Conservation (phyloP, 345 rosid genomes). For the Aurinia saxatilis region DNA sequence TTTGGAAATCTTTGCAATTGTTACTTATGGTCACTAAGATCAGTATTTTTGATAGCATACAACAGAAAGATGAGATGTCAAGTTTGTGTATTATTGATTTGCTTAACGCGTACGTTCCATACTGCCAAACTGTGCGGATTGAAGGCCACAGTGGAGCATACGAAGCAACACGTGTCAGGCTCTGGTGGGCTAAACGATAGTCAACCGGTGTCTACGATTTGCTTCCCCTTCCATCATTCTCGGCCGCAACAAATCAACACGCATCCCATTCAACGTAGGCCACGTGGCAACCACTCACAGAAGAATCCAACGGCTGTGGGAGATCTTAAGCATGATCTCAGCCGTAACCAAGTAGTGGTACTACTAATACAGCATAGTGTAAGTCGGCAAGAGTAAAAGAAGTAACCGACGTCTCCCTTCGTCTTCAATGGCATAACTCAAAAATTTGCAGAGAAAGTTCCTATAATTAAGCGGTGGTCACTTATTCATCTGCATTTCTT, state of each 20-base stretch:
- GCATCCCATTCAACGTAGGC: not conserved
- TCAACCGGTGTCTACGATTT: slow-evolving; percentile 17
- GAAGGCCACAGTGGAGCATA: slow-evolving; percentile 1
- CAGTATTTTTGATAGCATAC: not conserved
- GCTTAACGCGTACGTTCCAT: not conserved
- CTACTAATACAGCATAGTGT: not conserved
- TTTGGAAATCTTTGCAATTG: too few relatives aligned
- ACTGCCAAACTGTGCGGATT: slow-evolving; percentile 12
- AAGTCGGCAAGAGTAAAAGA: not conserved
- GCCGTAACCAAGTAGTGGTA: too few relatives aligned
- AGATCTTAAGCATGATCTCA: not conserved
- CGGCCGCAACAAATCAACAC: slow-evolving; percentile 7
- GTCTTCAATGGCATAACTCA: not conserved
- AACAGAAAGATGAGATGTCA: not conserved
- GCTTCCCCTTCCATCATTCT: not conserved
- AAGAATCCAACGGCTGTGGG: slow-evolving; percentile 16
- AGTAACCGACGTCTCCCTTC: not conserved
- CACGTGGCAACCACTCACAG: not conserved
- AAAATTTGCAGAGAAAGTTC: not conserved
- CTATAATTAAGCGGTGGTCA: not conserved
- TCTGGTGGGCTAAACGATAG: not conserved
- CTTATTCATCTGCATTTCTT: not conserved
- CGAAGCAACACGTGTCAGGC: slow-evolving; percentile 24
- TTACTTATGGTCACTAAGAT: not conserved
- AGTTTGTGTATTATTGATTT: not conserved